Evolutionary conservation across 306 rosid species (phyloP).

Genomic region (Quercus aquifolioides): DNA sequence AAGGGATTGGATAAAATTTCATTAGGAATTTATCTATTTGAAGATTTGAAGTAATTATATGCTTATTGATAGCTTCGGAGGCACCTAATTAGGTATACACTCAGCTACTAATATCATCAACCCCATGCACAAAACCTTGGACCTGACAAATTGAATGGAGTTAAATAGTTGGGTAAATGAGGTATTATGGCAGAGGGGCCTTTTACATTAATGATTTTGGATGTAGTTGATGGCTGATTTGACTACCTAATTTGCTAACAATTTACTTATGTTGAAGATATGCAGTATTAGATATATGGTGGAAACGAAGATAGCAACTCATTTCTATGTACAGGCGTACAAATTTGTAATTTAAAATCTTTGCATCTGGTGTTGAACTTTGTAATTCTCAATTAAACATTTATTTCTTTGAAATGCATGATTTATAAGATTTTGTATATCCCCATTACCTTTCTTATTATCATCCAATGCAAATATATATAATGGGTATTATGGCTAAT

Average conservation of each 20-base stretch:
- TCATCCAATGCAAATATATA: background rate
- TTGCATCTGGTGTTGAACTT: background rate
- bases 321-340: background rate
- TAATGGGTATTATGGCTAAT: background rate
- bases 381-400: background rate
- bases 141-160: constrained; percentile 12
- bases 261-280: background rate
- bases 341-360: background rate
- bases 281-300: background rate
- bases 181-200: background rate
- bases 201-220: constrained; percentile 4
- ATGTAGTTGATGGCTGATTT: constrained; percentile 8
- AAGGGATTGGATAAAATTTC: too few species aligned
- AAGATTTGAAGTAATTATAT: background rate
- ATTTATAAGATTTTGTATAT: constrained; percentile 1
- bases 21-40: too few species aligned
- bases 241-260: background rate
- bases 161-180: constrained; percentile 3
- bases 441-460: background rate
- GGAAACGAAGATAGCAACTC: background rate
- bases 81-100: background rate
- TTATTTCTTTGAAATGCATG: background rate
- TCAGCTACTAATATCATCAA: background rate
- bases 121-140: constrained; percentile 1
- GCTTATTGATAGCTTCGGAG: background rate